Evolutionary conservation across 2,329 filamentous ascomycete species (phyloP).

Genomic region (Colletotrichum spinosum): DNA sequence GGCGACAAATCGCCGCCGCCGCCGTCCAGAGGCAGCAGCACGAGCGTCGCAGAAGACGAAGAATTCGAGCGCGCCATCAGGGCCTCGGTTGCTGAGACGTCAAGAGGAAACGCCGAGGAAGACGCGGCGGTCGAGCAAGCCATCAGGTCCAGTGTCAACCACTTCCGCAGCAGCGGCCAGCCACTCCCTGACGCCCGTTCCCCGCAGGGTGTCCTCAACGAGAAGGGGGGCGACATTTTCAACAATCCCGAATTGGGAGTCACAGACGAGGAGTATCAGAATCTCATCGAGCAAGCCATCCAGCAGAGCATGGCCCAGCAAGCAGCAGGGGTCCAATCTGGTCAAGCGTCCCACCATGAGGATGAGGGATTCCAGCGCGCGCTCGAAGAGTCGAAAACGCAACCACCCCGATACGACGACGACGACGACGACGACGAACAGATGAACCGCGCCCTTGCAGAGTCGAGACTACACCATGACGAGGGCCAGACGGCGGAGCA

Average conservation of each 20-base stretch:
- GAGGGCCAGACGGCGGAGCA: conserved; percentile 49
- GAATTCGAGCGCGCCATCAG: conserved; percentile 80
- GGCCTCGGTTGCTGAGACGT: conserved; percentile 76
- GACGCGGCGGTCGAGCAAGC: conserved; percentile 79
- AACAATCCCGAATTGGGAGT: conserved; percentile 51
- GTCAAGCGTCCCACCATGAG: conserved; percentile 42
- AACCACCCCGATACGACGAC: conserved; percentile 27
- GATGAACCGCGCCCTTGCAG: conserved; percentile 54
- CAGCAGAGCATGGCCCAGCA: conserved; percentile 59
- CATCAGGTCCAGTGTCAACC: conserved; percentile 76
- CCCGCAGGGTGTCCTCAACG: conserved; percentile 14
- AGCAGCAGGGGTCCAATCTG: conserved; percentile 37
- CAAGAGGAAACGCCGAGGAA: conserved; percentile 74
- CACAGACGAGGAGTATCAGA: conserved; percentile 69
- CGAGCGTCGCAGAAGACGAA: conserved; percentile 54
- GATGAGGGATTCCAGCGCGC: conserved; percentile 55
- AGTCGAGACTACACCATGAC: conserved; percentile 47
- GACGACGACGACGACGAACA: conserved; percentile 49
- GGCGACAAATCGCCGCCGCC: conserved; percentile 30
- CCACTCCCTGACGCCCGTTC: conserved; percentile 33
- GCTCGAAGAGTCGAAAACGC: conserved; percentile 51
- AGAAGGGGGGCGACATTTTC: conserved; percentile 35
- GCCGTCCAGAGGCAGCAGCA: conserved; percentile 36
- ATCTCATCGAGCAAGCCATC: conserved; percentile 67
- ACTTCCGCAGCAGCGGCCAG: conserved; percentile 52